These are phyloP conservation scores for Euphorbia pulcherrima DNA, from an alignment of 345 rosid species.

Conservation along the genomic window DNA sequence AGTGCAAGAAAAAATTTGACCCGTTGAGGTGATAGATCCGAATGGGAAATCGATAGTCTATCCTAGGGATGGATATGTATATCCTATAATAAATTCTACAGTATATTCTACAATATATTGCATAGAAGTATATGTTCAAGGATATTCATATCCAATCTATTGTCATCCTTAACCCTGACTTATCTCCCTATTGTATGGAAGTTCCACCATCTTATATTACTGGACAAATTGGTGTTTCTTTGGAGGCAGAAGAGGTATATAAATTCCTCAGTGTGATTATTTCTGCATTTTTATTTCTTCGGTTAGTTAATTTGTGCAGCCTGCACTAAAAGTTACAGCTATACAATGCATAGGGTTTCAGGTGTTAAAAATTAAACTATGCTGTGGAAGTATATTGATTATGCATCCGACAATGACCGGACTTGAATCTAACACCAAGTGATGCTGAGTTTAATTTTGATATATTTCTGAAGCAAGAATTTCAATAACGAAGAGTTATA, in stretches of 20 bases:
- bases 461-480: not conserved
- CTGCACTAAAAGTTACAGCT: not conserved
- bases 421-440: not conserved
- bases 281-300: not conserved
- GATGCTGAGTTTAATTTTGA: not conserved
- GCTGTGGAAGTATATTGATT: not conserved
- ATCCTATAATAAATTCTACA: too few relatives aligned
- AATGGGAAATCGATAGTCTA: slow-evolving; percentile 55
- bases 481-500: not conserved
- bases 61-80: too few relatives aligned
- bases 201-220: slow-evolving; percentile 79
- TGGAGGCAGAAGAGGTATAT: slow-evolving; percentile 69
- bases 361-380: not conserved
- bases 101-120: too few relatives aligned
- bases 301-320: not conserved
- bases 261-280: slow-evolving; percentile 1
- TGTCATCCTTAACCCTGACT: too few relatives aligned
- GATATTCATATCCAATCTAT: too few relatives aligned
- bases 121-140: too few relatives aligned
- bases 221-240: slow-evolving; percentile 63
- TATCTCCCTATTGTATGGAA: slow-evolving; percentile 65
- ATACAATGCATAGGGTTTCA: not conserved
- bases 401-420: slow-evolving; percentile 1
- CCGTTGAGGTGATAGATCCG: slow-evolving; percentile 72
- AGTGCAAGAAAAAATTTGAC: slow-evolving; percentile 73